phyloP scores from a whole-genome alignment of 306 rosid species.

The Sicyos edulis region DNA sequence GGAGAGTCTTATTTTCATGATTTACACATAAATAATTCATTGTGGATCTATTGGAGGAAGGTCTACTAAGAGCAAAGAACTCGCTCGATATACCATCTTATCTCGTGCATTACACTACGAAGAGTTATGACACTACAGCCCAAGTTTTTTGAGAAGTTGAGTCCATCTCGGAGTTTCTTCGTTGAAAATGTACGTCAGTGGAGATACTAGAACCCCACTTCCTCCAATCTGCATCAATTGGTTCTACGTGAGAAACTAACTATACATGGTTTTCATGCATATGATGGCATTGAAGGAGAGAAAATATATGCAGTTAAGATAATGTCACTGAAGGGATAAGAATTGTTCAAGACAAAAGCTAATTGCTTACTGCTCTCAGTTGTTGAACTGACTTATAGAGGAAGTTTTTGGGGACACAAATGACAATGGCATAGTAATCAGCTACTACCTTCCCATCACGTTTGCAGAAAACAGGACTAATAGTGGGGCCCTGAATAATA shows the following conservation, averaged over 20 bases:
- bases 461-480: constrained; percentile 82
- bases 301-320: too few relatives aligned
- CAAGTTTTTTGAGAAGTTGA: constrained; percentile 61
- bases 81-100: neutral
- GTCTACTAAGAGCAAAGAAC: neutral
- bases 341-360: constrained; percentile 12
- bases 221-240: constrained; percentile 71
- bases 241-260: neutral
- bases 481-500: constrained; percentile 65
- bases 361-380: constrained; percentile 71
- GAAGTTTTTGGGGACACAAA: constrained; percentile 76
- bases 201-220: constrained; percentile 89
- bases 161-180: constrained; percentile 98
- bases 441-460: constrained; percentile 50
- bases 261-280: neutral
- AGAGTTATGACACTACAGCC: constrained; percentile 35
- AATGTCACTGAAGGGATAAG: neutral
- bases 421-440: constrained; percentile 82
- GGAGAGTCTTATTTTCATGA: neutral
- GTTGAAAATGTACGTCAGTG: constrained; percentile 88
- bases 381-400: constrained; percentile 82
- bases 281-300: too few relatives aligned
- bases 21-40: neutral
- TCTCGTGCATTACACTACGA: neutral
- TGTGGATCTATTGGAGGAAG: neutral